Base-by-base conservation (phyloP, 208 protist species). In the Trypanosoma cruzi region DNA sequence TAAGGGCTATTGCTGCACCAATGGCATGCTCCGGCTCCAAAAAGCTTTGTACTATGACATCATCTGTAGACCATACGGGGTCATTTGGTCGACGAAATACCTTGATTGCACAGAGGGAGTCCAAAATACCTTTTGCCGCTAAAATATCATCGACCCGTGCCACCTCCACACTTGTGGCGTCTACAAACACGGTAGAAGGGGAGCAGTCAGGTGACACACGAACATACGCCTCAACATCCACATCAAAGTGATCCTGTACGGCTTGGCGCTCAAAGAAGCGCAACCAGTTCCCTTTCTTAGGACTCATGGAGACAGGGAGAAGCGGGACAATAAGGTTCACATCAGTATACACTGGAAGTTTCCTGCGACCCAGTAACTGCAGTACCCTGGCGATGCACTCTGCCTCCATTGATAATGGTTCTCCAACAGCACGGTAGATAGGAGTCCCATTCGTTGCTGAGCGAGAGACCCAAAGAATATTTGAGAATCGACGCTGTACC, bases 321-420 rank as follows among this genome's bases (percentile, higher is more conserved):
- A 90, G 70, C 20, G 83, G 83, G 2, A 63, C 73, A 52, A 91
- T 53, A 29, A 60, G 58, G 29, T 37, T 56, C 2, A 87, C 63
- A 28, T 88, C 79, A 0, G 83, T 90, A 73, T 81, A 91, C 18
- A 94, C 75, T 0, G 88, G 88, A 59, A 90, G 77, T 53, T 84
- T 82, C 6, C 60, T 71, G 11, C 82, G 73, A 40, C 83, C 81
- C 13, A 94, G 58, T 8, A 71, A 56, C 44, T 84, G 60, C 60
- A 94, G 69, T 13, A 79, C 88, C 28, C 56, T 69, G 29, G 11
- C 16, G 58, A 75, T 69, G 49, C 55, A 37, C 44, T 63, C 70
- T 5, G 61, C 70, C 57, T 75, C 62, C 31, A 16, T 11, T 10
- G 70, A 28, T 4, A 64, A 29, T 37, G 59, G 42, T 31, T 64